These are phyloP conservation scores for Metschnikowia orientalis DNA, from an alignment of 805 yeast species.

Conservation along the genomic window DNA sequence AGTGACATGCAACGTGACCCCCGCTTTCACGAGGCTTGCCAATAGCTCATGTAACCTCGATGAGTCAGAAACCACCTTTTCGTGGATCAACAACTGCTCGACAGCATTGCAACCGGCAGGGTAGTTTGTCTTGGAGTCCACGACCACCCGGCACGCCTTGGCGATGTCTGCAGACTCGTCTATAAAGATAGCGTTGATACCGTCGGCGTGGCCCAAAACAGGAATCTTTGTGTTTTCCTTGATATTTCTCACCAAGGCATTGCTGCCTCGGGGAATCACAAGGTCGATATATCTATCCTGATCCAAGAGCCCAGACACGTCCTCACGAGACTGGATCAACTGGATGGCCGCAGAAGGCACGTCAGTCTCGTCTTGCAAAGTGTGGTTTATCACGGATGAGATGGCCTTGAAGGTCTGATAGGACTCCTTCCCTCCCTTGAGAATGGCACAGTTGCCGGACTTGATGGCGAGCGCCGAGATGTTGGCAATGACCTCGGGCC, in stretches of 20 bases:
- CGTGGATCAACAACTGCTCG: constrained; percentile 74
- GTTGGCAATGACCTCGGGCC: constrained; percentile 98
- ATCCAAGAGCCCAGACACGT: constrained; percentile 74
- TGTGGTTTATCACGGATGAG: constrained; percentile 62
- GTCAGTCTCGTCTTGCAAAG: constrained; percentile 53
- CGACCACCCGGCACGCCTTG: constrained; percentile 70
- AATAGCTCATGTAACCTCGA: constrained; percentile 23
- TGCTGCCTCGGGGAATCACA: constrained; percentile 98
- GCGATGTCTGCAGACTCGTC: constrained; percentile 72
- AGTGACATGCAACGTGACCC: constrained; percentile 72
- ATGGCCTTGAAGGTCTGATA: constrained; percentile 77
- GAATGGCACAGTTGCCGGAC: constrained; percentile 93
- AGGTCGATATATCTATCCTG: constrained; percentile 91
- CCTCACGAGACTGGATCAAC: constrained; percentile 82
- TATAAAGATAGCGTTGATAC: constrained; percentile 84
- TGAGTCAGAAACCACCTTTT: constrained; percentile 27
- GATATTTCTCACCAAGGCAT: constrained; percentile 80
- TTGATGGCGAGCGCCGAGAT: constrained; percentile 93
- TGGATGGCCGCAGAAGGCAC: constrained; percentile 84
- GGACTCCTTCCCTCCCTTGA: constrained; percentile 97
- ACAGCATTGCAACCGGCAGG: constrained; percentile 99
- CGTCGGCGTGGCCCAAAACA: constrained; percentile 98
- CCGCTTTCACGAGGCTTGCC: constrained; percentile 48
- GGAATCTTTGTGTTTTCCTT: constrained; percentile 90
- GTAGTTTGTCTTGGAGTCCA: constrained; percentile 91